Base-by-base conservation (phyloP, 306 rosid species). In the Sphenostylis stenocarpa region DNA sequence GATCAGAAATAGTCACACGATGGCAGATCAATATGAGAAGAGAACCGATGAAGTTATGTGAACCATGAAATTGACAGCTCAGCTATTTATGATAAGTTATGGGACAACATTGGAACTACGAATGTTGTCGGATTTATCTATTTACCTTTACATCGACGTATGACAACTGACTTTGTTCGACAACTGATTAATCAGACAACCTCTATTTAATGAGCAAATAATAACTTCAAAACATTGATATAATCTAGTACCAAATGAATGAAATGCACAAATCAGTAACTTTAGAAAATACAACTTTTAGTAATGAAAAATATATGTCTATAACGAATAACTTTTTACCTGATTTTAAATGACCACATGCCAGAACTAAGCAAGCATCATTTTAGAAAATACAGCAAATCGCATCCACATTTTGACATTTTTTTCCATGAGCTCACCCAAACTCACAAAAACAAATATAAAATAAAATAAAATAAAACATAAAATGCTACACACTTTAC, bases 401-500 rank as follows among this genome's bases (percentile, higher is more conserved):
- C 55, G 36, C 14, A 21, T 21, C 33, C 70, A 65, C 19, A 23
- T 24, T 67, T 23, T 16, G 57, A 24, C 34, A 9, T n/a, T 5
- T 13, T 41, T 21, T 36, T 24, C 36, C 29, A 77, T 57, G 62
- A 24, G 41, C 47, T 3, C 60, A 67, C 12, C 33, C 17, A 58
- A 31, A 34, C 19, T 44, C 14, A 80, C 41, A 58, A 57, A 57
- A 2, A 29, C 5, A 71, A 33, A 26, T 10, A 26, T 6, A 1
- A 11, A 38, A 14, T 8, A 48, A 75, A 62, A 53, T 24, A 61
- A 31, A 72, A 51, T 45, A 65, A 17, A 47, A 72, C 60, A 38
- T 47, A 45, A 81, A 72, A 78, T 24, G 49, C 81, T 69, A 78
- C 67, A 62, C 64, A 20, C 17, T 70, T 76, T 78, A 85, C 78